Evolutionary conservation across 768 basidiomycete genomes (phyloP).

Genomic region (Lactarius akahatsu): DNA sequence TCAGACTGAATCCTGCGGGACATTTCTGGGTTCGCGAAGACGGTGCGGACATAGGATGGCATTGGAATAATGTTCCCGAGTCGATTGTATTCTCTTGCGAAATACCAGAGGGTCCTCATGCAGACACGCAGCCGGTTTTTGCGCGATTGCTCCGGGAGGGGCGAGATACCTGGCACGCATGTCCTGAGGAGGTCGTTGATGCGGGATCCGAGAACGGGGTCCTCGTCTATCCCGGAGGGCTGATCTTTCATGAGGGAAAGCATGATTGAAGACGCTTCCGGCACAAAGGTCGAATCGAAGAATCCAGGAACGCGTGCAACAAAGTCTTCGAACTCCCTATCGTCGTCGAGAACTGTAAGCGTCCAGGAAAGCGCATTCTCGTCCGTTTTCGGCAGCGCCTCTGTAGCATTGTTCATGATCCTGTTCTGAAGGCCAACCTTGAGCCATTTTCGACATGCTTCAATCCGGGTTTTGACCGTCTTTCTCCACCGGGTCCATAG

Average conservation of each 20-base stretch:
- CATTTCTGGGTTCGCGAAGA: neutral
- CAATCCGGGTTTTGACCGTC: neutral
- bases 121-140: neutral
- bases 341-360: conserved; percentile 11
- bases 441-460: conserved; percentile 7
- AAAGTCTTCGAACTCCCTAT: conserved; percentile 14
- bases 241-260: neutral
- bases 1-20: neutral
- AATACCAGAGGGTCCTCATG: conserved; percentile 15
- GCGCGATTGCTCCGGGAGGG: neutral
- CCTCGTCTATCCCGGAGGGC: neutral
- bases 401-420: neutral
- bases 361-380: conserved; percentile 8
- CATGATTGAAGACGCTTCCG: neutral
- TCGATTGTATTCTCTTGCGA: neutral
- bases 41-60: neutral
- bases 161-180: neutral
- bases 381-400: neutral
- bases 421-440: neutral
- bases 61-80: neutral
- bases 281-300: neutral
- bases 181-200: conserved; percentile 14
- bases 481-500: conserved; percentile 3
- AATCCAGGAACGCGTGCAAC: conserved; percentile 8
- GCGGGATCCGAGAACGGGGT: conserved; percentile 13